These are phyloP conservation scores for Colletotrichum eleusines DNA, from an alignment of 2,329 filamentous ascomycete genomes.

Conservation along the genomic window DNA sequence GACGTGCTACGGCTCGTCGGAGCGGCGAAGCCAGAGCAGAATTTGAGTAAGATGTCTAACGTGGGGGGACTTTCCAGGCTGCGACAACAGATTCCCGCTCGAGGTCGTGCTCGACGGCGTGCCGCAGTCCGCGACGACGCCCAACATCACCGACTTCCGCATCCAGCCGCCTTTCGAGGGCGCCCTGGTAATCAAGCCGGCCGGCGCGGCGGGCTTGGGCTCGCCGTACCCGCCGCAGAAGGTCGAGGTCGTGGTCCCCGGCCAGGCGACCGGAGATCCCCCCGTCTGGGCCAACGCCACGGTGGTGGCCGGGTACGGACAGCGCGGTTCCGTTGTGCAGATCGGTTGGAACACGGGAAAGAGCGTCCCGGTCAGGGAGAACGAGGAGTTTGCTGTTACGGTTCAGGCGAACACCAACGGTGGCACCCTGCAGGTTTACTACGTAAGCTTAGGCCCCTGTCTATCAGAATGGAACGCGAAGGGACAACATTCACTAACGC, in stretches of 20 bases:
- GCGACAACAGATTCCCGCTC: conserved; percentile 5
- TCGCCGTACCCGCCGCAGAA: conserved; percentile 22
- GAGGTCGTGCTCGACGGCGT: conserved; percentile 21
- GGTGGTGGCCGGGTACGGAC: not conserved
- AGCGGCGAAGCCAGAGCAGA: not conserved
- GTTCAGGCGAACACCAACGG: too few species aligned
- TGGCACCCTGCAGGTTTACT: conserved; percentile 22
- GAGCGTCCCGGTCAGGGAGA: not conserved
- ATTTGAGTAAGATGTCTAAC: not conserved
- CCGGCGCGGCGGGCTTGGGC: conserved; percentile 14
- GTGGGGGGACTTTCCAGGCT: not conserved
- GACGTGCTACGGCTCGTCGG: not conserved
- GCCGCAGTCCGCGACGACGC: not conserved
- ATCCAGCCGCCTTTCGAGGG: conserved; percentile 19
- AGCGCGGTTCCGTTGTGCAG: not conserved
- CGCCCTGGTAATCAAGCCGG: conserved; percentile 15
- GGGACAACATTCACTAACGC: not conserved
- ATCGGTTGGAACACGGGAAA: conserved; percentile 21
- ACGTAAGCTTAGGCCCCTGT: not conserved
- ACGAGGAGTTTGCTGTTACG: not conserved
- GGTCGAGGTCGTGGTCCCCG: conserved; percentile 11
- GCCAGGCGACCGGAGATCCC: not conserved
- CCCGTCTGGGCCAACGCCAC: conserved; percentile 27
- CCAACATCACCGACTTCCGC: conserved; percentile 21
- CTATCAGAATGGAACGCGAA: rapidly evolving